A percentile compares a stretch with the other conserved stretches of the same genome.
These are phyloP conservation scores for Teunomyces panamensis DNA, from an alignment of 805 yeast species.

Conservation along the genomic window DNA sequence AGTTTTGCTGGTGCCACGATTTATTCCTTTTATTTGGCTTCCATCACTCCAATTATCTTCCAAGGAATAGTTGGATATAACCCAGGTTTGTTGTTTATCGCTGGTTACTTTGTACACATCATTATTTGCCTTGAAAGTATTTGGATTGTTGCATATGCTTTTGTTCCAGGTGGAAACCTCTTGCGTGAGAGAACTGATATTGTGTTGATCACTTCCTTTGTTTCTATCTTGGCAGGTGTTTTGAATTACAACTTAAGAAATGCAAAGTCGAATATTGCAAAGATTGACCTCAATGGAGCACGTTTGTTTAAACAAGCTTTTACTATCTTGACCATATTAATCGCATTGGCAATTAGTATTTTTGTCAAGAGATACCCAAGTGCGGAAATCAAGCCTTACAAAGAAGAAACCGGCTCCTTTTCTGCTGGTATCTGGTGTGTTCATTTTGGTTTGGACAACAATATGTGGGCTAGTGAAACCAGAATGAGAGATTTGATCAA, in stretches of 20 bases:
- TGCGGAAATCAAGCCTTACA: conserved; percentile 54
- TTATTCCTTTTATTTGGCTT: conserved; percentile 57
- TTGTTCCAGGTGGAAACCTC: conserved; percentile 90
- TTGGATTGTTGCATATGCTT: conserved; percentile 98
- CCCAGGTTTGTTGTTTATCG: conserved; percentile 52
- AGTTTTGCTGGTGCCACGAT: conserved; percentile 74
- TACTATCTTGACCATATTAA: conserved; percentile 40
- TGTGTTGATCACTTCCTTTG: conserved; percentile 57
- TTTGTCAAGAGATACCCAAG: conserved; percentile 63
- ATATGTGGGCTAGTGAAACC: conserved; percentile 95
- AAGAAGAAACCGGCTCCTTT: conserved; percentile 56
- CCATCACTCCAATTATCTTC: conserved; percentile 59
- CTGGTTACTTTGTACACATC: conserved; percentile 49
- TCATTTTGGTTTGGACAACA: conserved; percentile 95
- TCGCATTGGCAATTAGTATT: conserved; percentile 51
- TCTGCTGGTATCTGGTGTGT: conserved; percentile 99
- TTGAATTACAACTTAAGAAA: conserved; percentile 31
- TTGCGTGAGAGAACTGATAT: conserved; percentile 87
- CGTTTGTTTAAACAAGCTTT: conserved; percentile 19
- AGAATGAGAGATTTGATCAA: conserved; percentile 80
- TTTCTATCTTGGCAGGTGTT: conserved; percentile 53
- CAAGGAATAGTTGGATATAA: conserved; percentile 53
- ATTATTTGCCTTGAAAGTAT: conserved; percentile 75
- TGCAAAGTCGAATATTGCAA: conserved; percentile 16
- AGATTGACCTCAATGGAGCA: conserved; percentile 17